Base-by-base conservation (phyloP, 257 asterid genomes). In the Anisodus tanguticus region DNA sequence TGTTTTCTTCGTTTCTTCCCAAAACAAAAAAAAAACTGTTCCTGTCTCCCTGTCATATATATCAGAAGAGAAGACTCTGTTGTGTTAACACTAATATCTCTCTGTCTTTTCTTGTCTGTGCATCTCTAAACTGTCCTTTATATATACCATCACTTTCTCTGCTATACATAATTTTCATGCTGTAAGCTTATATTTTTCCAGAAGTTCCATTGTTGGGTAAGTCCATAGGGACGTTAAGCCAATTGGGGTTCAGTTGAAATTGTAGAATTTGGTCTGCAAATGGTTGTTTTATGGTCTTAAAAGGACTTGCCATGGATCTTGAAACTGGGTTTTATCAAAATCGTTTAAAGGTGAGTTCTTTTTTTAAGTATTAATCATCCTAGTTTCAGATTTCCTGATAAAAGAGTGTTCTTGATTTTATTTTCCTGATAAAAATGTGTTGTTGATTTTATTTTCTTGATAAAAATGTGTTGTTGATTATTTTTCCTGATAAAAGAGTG, bases 251-350 rank as follows among this genome's bases (percentile, higher is more conserved):
- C 8, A 26, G 69, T 86, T 87, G 37, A 81, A 85, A 81, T 80
- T 86, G 84, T 72, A 81, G 86, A 89, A 83, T 81, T 88, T 87
- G 85, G 85, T 55, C 79, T 64, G 86, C 82, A 82, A 84, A 91
- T 91, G 93, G 60, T 83, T 85, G 84, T 63, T 72, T 85, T 86
- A 85, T 85, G 66, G 83, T 82, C 77, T 76, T 90, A 87, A 92
- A 90, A 83, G 89, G 87, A 51, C 72, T 49, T 84, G 1, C 81
- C 6, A 94, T 93, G 98, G 98, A 94, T 93, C 94, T 89, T 86
- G 97, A 93, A 88, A 82, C 87, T 66, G 91, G 97, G 88, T 7
- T 74, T 85, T 67, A 70, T 51, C 93, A 88, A 76, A 91, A 95
- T 88, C 93, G 58, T 63, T 86, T 88, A 26, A 92, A 95, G 94